Evolutionary conservation across 2,329 filamentous ascomycete species (phyloP).

Genomic region (Fusarium sp.): DNA sequence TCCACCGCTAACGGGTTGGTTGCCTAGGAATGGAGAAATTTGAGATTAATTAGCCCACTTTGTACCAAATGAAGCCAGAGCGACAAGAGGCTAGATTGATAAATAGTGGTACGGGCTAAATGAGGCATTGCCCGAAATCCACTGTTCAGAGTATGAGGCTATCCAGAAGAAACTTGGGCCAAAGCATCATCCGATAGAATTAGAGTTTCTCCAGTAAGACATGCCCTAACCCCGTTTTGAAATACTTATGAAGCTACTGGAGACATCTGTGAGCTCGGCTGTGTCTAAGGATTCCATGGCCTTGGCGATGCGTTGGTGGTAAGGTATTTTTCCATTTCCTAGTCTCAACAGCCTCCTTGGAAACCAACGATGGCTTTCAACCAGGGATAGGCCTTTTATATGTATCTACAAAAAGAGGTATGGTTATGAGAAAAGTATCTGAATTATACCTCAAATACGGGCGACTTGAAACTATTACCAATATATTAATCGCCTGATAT

Average conservation of each 20-base stretch:
- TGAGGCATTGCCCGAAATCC: not conserved
- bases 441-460: too few species aligned
- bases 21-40: not conserved
- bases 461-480: accelerated
- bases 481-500: accelerated
- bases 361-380: accelerated
- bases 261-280: accelerated
- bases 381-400: not conserved
- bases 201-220: not conserved
- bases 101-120: not conserved
- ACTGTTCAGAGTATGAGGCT: too few species aligned
- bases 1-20: not conserved
- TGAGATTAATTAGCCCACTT: not conserved
- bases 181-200: accelerated
- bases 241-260: accelerated
- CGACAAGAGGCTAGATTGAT: not conserved
- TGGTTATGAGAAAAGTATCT: accelerated
- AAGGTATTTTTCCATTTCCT: not conserved
- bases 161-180: too few species aligned
- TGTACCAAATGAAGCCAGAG: not conserved
- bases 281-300: accelerated
- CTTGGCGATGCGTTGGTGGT: too few species aligned
- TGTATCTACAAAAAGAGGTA: accelerated
- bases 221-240: too few species aligned
- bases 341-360: accelerated